These are phyloP conservation scores for Camelina hispida DNA, from an alignment of 345 rosid genomes.

Conservation along the genomic window DNA sequence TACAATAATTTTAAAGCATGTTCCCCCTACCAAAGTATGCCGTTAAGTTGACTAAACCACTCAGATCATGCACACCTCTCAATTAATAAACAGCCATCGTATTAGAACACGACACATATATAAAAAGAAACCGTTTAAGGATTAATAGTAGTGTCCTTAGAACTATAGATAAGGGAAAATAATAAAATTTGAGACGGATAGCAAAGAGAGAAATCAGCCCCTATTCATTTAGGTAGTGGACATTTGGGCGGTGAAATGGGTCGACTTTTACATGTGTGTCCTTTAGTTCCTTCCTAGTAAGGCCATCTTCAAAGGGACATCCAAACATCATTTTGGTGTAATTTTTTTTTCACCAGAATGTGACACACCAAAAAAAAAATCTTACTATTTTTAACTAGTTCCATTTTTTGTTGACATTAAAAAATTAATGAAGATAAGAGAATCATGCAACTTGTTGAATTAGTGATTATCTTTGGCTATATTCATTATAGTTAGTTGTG, in stretches of 20 bases:
- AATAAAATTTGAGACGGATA: neutral
- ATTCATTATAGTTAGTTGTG: neutral
- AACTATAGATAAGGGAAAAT: neutral
- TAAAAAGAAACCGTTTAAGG: neutral
- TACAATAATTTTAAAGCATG: conserved; percentile 3
- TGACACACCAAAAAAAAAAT: too few relatives aligned
- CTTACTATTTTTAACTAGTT: too few relatives aligned
- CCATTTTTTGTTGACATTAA: too few relatives aligned
- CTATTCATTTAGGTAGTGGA: conserved; percentile 11
- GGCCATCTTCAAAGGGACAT: neutral
- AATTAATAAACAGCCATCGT: neutral
- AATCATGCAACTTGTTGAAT: neutral
- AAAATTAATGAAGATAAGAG: neutral
- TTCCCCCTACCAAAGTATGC: conserved; percentile 7
- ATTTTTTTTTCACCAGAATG: too few relatives aligned
- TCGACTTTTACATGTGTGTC: conserved; percentile 15
- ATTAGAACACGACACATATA: neutral
- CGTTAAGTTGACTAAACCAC: conserved; percentile 35
- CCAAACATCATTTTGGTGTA: too few relatives aligned
- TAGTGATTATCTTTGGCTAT: neutral
- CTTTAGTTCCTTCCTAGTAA: neutral
- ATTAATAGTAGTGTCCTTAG: neutral
- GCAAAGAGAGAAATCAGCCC: neutral
- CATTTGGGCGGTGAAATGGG: conserved; percentile 17
- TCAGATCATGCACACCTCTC: neutral